These are phyloP conservation scores for Neonectria sp. DNA, from an alignment of 2,329 filamentous ascomycete genomes.

Conservation along the genomic window DNA sequence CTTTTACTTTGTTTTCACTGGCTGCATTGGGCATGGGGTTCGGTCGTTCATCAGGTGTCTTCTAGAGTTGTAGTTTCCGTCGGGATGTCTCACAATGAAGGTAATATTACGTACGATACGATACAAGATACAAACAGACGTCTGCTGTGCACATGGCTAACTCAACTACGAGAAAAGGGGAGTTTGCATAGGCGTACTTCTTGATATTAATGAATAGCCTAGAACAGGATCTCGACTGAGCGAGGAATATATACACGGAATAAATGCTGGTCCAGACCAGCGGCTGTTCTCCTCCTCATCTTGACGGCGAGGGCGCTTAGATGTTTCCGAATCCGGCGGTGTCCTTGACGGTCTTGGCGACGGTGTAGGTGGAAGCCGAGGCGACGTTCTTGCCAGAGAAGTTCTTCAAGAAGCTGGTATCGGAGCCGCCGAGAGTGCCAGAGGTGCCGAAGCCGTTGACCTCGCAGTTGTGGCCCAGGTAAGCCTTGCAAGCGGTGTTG, in stretches of 20 bases:
- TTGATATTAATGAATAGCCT: constrained; percentile 15
- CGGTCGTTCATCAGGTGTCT: constrained; percentile 25
- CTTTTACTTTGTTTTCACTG: constrained; percentile 10
- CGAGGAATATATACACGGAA: constrained; percentile 27
- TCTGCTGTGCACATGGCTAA: not conserved
- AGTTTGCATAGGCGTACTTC: constrained; percentile 1
- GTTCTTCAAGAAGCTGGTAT: constrained; percentile 63
- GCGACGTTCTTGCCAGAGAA: constrained; percentile 70
- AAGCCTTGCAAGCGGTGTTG: constrained; percentile 58
- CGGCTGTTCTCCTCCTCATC: constrained; percentile 6
- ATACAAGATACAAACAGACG: not conserved
- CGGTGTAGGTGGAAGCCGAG: constrained; percentile 53
- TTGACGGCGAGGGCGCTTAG: constrained; percentile 39
- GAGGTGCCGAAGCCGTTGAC: constrained; percentile 64
- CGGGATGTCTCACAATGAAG: constrained; percentile 3
- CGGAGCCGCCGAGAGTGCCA: constrained; percentile 56
- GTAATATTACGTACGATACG: not conserved
- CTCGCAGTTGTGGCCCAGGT: constrained; percentile 66
- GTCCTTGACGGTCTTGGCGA: constrained; percentile 54
- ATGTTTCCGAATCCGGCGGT: constrained; percentile 64
- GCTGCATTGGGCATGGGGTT: constrained; percentile 15
- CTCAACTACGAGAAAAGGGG: not conserved
- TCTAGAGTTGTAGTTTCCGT: constrained; percentile 23
- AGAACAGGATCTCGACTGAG: constrained; percentile 4
- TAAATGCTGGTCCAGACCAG: constrained; percentile 12